Evolutionary conservation across 208 protist genomes (phyloP), one percentile per base, ranked within the genome.

Genomic region (Porcisia hertigi): DNA sequence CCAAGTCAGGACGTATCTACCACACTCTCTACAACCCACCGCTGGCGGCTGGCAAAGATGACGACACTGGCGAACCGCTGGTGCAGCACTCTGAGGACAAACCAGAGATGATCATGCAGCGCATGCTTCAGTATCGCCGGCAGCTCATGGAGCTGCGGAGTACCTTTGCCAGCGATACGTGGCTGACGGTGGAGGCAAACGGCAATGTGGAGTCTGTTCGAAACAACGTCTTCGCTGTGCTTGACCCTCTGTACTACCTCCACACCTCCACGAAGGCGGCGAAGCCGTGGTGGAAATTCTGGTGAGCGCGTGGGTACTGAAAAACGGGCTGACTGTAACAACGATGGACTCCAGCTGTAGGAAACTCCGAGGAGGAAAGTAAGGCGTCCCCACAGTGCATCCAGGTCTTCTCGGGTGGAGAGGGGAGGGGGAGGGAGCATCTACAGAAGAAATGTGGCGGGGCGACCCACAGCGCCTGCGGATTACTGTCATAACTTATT

Each of bases 21-120:
- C 94, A 98, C 88, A 87, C 83, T 9, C 41, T 91, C 36, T 98
- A 96, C 92, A 92, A 94, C 83, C 97, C 97, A 18, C 97, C 98
- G 11, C 90, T 91, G 67, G 83, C 88, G 12, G 73, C 84, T 5
- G 90, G 91, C 59, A 88, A 91, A 47, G 97, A 98, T 76, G 97
- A 99, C 79, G 76, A 96, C 60, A 98, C 96, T 7, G 92, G 95
- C 11, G 94, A 98, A 77, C 81, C 83, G 54, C 92, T 99, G 0
- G 83, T 92, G 62, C 92, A 98, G 80, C 81, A 94, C 41, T 64
- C 80, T 11, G 96, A 98, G 66, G 97, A 99, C 81, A 97, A 86
- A 55, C 87, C 88, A 20, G 93, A 98, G n/a, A 86, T 78, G 55
- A 90, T 98, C 30, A 65, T 75, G 69, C 77, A 97, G 75, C 87